Percentiles rank a stretch among this genome's conserved stretches.
phyloP scores from a whole-genome alignment of 179 eudicot genomes.

The Spergularia azorica region DNA sequence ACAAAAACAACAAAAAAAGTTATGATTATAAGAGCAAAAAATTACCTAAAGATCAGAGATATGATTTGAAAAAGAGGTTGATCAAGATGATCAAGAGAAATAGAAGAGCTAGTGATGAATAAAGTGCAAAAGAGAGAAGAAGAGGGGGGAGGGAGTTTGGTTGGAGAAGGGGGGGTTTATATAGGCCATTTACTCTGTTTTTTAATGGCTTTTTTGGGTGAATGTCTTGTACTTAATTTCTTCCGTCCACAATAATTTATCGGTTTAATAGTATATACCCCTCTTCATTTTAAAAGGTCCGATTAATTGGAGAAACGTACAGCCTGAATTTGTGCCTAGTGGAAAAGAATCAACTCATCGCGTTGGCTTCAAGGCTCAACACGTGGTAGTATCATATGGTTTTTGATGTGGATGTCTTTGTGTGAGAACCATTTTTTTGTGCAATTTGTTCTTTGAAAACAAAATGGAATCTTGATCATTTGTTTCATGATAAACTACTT shows the following conservation, averaged over 20 bases:
- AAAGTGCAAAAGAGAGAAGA: slow-evolving; percentile 6
- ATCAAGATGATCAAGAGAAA: not conserved
- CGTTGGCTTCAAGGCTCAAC: no score
- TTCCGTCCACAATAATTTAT: not conserved
- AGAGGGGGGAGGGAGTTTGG: slow-evolving; percentile 36
- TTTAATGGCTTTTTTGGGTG: not conserved
- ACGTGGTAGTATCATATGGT: no score
- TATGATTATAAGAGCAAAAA: slow-evolving; percentile 17
- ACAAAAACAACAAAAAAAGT: not conserved
- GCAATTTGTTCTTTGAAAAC: no score
- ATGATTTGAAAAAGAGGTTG: not conserved
- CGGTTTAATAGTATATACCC: not conserved
- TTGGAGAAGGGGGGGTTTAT: slow-evolving; percentile 29
- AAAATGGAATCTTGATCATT: no score
- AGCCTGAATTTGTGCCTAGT: no score
- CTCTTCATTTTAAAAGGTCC: no score
- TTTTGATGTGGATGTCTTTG: no score
- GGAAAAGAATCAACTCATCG: no score
- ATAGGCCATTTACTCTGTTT: slow-evolving; percentile 37
- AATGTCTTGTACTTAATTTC: not conserved
- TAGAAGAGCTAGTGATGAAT: slow-evolving; percentile 1
- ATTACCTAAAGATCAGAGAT: slow-evolving; percentile 30
- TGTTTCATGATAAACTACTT: no score
- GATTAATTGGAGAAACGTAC: no score
- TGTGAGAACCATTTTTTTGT: no score